Conservation (phyloP, 768 basidiomycete species). For the Boletus rubropictus region DNA sequence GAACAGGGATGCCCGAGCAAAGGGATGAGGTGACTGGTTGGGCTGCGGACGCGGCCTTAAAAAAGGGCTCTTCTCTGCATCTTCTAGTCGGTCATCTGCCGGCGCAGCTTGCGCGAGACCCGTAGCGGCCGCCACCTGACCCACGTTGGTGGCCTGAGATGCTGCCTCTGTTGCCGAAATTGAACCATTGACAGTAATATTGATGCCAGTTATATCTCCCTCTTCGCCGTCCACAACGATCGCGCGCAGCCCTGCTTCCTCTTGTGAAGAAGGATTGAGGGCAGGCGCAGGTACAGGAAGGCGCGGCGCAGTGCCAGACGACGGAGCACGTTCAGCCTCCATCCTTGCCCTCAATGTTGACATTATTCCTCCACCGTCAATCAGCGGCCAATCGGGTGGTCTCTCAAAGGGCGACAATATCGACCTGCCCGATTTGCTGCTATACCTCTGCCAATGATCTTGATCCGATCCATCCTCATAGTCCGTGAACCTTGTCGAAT, state of each 20-base stretch:
- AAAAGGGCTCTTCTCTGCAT: conserved; percentile 16
- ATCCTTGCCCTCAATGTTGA: conserved; percentile 16
- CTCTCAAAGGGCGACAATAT: conserved; percentile 13
- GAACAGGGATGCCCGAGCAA: conserved; percentile 40
- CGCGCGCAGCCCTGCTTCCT: conserved; percentile 2
- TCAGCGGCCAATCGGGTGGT: conserved; percentile 4
- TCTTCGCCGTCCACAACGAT: conserved; percentile 19
- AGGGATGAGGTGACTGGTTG: conserved; percentile 18
- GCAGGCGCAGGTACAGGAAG: neutral
- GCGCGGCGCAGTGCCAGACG: neutral
- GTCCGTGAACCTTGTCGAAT: conserved; percentile 29
- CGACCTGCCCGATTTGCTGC: conserved; percentile 16
- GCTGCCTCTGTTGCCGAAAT: conserved; percentile 10
- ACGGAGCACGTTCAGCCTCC: conserved; percentile 8
- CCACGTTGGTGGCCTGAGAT: conserved; percentile 14
- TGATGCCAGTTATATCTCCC: conserved; percentile 3
- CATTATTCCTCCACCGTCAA: conserved; percentile 13
- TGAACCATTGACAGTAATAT: conserved; percentile 1
- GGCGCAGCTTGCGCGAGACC: conserved; percentile 9
- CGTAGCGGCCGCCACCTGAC: conserved; percentile 13
- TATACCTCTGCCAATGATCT: conserved; percentile 14
- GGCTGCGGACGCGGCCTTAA: conserved; percentile 25
- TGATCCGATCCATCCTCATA: conserved; percentile 26
- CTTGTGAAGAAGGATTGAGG: neutral
- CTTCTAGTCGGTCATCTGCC: conserved; percentile 1